Percentiles rank a stretch among this genome's conserved stretches.
Evolutionary conservation across 257 asterid species (phyloP).

Genomic region (Solanum dulcamara): DNA sequence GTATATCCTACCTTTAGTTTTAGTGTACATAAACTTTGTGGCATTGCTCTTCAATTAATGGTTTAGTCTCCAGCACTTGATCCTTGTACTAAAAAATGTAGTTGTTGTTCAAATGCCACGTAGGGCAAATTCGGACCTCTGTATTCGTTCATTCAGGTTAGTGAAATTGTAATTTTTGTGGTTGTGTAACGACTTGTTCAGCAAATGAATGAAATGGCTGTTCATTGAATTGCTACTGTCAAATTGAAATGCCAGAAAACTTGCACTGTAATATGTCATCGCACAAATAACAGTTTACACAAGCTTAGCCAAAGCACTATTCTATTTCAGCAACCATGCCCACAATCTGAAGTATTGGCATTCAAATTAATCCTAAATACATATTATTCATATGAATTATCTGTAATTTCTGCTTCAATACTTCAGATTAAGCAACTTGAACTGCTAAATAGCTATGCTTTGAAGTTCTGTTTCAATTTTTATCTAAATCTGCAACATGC

Average conservation of each 20-base stretch:
- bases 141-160: constrained; percentile 3
- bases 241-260: background rate
- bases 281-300: background rate
- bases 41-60: constrained; percentile 9
- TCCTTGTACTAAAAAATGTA: constrained; percentile 3
- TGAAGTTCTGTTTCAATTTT: background rate
- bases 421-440: background rate
- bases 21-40: constrained; percentile 16
- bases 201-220: background rate
- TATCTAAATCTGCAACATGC: background rate
- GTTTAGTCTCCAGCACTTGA: constrained; percentile 11
- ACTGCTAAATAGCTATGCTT: background rate
- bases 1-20: constrained; percentile 18
- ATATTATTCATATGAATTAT: background rate
- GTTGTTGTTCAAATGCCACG: background rate
- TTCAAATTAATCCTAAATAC: background rate
- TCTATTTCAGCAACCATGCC: background rate
- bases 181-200: background rate
- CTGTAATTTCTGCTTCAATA: background rate
- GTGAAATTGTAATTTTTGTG: background rate
- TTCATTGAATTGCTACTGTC: background rate
- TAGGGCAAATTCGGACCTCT: constrained; percentile 4
- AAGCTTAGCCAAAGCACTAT: background rate
- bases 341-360: background rate
- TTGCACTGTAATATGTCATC: too few species aligned